Conservation (phyloP, 208 protist genomes). For the Sergeia podlipaevii region DNA sequence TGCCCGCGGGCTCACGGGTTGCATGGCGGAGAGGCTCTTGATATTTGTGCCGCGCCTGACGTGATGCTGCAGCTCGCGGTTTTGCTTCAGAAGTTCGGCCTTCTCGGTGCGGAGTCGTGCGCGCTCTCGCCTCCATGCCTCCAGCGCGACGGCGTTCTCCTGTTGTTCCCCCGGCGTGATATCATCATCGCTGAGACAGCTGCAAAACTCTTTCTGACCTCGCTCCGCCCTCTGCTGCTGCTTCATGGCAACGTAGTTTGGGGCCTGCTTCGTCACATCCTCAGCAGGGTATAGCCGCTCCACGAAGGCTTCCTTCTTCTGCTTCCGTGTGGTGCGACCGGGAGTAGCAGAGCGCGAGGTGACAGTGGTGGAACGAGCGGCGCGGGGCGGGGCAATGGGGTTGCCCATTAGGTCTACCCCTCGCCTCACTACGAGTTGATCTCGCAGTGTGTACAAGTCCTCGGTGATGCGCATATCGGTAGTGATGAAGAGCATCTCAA, state of each 20-base stretch:
- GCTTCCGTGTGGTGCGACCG: background rate
- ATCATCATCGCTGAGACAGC: conserved; percentile 31
- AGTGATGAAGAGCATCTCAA: background rate
- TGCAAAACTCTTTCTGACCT: conserved; percentile 14
- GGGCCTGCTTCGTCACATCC: background rate
- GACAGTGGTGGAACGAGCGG: background rate
- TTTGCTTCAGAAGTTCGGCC: conserved; percentile 19
- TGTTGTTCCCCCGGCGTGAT: conserved; percentile 19
- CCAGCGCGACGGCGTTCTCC: conserved; percentile 19
- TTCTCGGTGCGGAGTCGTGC: conserved; percentile 27
- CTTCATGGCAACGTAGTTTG: conserved; percentile 19
- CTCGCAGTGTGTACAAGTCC: conserved; percentile 27
- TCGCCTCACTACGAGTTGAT: conserved; percentile 9
- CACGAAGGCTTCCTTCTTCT: background rate
- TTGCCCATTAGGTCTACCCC: conserved; percentile 23
- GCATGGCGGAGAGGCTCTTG: conserved; percentile 34
- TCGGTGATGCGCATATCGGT: conserved; percentile 12
- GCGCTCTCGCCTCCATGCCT: conserved; percentile 53
- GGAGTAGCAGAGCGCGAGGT: background rate
- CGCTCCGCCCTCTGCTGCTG: conserved; percentile 3
- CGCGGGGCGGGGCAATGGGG: background rate
- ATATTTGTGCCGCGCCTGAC: conserved; percentile 65
- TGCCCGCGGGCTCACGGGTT: conserved; percentile 18
- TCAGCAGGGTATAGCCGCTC: conserved; percentile 6
- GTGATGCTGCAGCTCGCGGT: conserved; percentile 45